These are phyloP conservation scores for Phytophthora ohioensis DNA, from an alignment of 352 stramenopile species.

Conservation along the genomic window DNA sequence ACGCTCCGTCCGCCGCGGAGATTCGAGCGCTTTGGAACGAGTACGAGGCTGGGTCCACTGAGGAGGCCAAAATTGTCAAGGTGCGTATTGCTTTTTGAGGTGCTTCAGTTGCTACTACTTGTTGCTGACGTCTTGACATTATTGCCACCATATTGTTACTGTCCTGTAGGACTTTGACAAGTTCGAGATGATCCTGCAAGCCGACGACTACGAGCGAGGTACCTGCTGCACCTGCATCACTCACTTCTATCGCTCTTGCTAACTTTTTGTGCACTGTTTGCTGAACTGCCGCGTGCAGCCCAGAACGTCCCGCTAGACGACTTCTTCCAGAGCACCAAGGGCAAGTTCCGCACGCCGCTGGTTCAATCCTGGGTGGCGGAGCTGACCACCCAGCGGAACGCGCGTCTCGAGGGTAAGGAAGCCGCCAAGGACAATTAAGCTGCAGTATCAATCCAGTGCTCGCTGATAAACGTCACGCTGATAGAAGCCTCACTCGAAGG, in stretches of 20 bases:
- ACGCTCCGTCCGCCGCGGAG: conserved; percentile 60
- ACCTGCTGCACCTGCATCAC: conserved; percentile 3
- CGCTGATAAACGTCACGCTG: not conserved
- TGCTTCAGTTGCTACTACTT: not conserved
- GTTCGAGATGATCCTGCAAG: conserved; percentile 96
- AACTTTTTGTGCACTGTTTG: not conserved
- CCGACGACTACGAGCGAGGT: conserved; percentile 93
- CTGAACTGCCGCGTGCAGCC: conserved; percentile 29
- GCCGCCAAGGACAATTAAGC: conserved; percentile 1
- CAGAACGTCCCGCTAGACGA: conserved; percentile 72
- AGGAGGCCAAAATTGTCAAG: conserved; percentile 92
- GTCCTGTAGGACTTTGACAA: conserved; percentile 91
- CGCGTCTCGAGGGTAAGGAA: conserved; percentile 36
- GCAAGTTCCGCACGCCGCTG: conserved; percentile 83
- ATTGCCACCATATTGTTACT: conserved; percentile 3
- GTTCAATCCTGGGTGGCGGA: conserved; percentile 83
- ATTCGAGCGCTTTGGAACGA: conserved; percentile 88
- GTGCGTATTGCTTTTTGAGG: conserved; percentile 16
- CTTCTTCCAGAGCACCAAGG: conserved; percentile 86
- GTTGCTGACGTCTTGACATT: conserved; percentile 8
- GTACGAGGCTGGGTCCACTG: conserved; percentile 84
- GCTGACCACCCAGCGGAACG: conserved; percentile 61
- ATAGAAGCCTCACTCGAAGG: not conserved
- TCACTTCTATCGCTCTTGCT: not conserved
- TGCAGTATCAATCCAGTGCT: not conserved